A percentile compares a stretch with the other conserved stretches of the same genome.
Conservation (phyloP, 768 basidiomycete species). For the Podaxis sp. region DNA sequence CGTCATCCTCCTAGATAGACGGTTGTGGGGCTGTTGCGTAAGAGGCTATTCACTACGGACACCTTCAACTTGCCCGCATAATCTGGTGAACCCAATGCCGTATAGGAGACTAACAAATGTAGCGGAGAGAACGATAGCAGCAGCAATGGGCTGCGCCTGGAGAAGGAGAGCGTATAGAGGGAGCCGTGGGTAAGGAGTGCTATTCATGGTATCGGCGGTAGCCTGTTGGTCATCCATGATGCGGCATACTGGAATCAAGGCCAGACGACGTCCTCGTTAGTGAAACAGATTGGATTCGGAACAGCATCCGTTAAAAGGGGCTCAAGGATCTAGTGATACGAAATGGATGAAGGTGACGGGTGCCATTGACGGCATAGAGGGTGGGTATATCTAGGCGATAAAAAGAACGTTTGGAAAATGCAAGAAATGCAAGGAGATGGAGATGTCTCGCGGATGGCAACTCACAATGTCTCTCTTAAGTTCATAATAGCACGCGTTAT, state of each 20-base stretch:
- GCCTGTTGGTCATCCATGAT: background rate
- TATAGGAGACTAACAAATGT: constrained; percentile 8
- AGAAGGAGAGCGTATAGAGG: too few species aligned
- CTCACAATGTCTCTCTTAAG: background rate
- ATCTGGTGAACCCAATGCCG: constrained; percentile 3
- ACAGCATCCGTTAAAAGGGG: background rate
- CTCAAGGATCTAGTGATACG: background rate
- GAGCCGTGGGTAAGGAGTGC: background rate
- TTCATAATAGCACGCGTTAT: background rate
- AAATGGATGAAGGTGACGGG: background rate
- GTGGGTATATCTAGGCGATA: background rate
- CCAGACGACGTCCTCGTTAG: background rate
- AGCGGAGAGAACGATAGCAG: constrained; percentile 9
- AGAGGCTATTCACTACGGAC: too few species aligned
- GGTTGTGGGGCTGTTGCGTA: too few species aligned
- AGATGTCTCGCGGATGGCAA: background rate
- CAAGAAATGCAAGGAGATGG: background rate
- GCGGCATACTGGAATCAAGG: background rate
- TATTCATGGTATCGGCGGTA: background rate
- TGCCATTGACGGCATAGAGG: background rate
- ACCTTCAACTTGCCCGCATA: too few species aligned
- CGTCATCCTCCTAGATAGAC: background rate
- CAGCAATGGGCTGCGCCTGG: background rate
- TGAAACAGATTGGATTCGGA: background rate
- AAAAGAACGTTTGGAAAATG: background rate